phyloP scores from a whole-genome alignment of 2,329 filamentous ascomycete genomes.

The Penicillium oxalicum region DNA sequence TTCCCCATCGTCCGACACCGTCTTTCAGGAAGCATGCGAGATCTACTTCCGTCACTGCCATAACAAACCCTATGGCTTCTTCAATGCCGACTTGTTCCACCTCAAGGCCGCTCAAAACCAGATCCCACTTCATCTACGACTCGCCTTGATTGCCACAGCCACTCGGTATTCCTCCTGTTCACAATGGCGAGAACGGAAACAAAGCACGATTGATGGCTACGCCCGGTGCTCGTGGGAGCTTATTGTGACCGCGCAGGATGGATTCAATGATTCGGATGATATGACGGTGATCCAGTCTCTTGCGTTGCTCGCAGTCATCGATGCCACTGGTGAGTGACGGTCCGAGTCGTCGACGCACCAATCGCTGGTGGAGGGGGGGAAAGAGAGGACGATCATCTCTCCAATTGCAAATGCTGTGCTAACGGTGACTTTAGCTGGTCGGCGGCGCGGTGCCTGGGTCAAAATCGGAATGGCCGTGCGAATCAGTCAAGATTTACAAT shows the following conservation, averaged over 20 bases:
- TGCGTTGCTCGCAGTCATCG: constrained; percentile 32
- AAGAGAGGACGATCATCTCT: too few species aligned
- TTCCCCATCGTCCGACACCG: constrained; percentile 4
- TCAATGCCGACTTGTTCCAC: constrained; percentile 14
- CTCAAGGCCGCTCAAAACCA: constrained; percentile 8
- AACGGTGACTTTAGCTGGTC: constrained; percentile 18
- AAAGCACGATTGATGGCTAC: constrained; percentile 20
- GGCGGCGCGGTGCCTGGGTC: constrained; percentile 32
- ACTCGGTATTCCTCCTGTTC: constrained; percentile 25
- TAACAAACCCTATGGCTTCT: constrained; percentile 19
- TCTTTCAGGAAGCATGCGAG: constrained; percentile 18
- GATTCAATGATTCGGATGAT: constrained; percentile 12
- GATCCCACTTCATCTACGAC: constrained; percentile 13
- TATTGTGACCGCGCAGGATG: constrained; percentile 14
- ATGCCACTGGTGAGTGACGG: constrained; percentile 16
- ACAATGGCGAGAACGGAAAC: constrained; percentile 23
- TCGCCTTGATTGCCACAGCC: constrained; percentile 18
- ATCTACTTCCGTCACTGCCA: constrained; percentile 20
- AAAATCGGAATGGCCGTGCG: constrained; percentile 27
- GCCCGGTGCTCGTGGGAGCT: constrained; percentile 18
- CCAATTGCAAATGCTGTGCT: neutral
- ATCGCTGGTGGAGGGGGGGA: too few species aligned
- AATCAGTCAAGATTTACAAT: constrained; percentile 31
- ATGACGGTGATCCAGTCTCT: constrained; percentile 17
- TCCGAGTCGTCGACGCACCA: neutral